Conservation (phyloP, 352 stramenopile species). For the Phytophthora pinifolia region DNA sequence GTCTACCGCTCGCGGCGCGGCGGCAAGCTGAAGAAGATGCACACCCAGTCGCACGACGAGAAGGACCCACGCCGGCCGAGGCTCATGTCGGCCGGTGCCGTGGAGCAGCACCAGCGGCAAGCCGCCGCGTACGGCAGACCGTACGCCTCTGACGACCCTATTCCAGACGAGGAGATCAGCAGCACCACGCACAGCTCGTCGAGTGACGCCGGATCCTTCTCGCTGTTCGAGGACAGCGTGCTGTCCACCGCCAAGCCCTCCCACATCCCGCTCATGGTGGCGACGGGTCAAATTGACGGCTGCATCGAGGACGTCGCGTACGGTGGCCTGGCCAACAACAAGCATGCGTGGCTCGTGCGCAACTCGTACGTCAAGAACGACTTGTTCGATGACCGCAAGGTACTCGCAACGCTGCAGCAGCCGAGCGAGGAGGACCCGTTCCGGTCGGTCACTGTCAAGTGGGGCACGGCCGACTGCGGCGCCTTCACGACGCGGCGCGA, state of each 20-base stretch:
- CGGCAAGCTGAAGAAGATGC: conserved; percentile 22
- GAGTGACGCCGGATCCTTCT: conserved; percentile 36
- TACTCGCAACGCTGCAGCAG: conserved; percentile 37
- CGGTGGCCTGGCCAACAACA: conserved; percentile 34
- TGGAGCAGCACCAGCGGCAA: conserved; percentile 31
- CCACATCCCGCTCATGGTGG: conserved; percentile 32
- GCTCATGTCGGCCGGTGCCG: conserved; percentile 33
- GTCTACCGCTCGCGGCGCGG: conserved; percentile 48
- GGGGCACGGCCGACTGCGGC: conserved; percentile 29
- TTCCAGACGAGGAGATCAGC: conserved; percentile 20
- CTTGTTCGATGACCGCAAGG: conserved; percentile 32
- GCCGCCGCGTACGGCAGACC: conserved; percentile 23
- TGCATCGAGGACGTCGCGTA: conserved; percentile 35
- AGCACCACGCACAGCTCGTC: conserved; percentile 31
- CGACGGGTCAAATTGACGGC: conserved; percentile 37
- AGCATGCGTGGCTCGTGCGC: conserved; percentile 30
- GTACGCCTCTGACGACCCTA: conserved; percentile 26
- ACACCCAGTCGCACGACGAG: conserved; percentile 24
- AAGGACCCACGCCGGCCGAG: conserved; percentile 37
- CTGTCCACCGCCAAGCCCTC: conserved; percentile 28
- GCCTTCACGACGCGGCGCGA: conserved; percentile 37
- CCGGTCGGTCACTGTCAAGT: conserved; percentile 47
- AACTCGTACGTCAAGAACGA: conserved; percentile 42
- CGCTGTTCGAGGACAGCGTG: conserved; percentile 33
- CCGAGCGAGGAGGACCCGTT: conserved; percentile 46